Percentiles rank a stretch among this genome's conserved stretches.
phyloP scores from a whole-genome alignment of 345 rosid species.

The Orychophragmus violaceus region DNA sequence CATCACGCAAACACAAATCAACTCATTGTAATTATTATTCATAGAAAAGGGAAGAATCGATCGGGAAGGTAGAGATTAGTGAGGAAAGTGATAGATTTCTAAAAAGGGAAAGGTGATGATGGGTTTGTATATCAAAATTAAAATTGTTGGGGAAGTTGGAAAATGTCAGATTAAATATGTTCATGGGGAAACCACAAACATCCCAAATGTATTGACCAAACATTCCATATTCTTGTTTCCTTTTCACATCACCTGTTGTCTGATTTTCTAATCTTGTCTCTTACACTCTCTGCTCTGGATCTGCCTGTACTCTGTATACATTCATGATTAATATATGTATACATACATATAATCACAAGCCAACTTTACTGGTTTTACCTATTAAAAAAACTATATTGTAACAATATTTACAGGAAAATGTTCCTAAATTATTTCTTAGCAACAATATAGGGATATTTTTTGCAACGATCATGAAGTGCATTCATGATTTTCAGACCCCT shows the following conservation, averaged over 20 bases:
- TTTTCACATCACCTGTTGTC: constrained; percentile 21
- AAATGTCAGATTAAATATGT: constrained; percentile 29
- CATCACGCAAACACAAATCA: constrained; percentile 25
- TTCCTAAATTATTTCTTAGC: too few species aligned
- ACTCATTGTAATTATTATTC: constrained; percentile 16
- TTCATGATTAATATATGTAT: not conserved
- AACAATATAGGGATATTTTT: not conserved
- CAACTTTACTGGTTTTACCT: too few species aligned
- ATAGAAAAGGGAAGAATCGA: constrained; percentile 19
- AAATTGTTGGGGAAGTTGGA: constrained; percentile 21
- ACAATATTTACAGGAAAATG: too few species aligned
- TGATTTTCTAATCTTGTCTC: constrained; percentile 24
- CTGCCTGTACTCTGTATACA: constrained; percentile 13
- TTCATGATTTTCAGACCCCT: too few species aligned
- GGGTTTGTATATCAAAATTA: not conserved
- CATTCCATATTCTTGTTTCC: constrained; percentile 30
- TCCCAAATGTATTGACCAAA: constrained; percentile 33
- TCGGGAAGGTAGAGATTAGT: constrained; percentile 21
- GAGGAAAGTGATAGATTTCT: constrained; percentile 26
- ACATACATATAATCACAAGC: not conserved
- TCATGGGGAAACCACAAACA: constrained; percentile 31
- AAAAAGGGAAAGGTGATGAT: constrained; percentile 29
- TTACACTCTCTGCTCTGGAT: constrained; percentile 28
- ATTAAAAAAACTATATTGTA: too few species aligned
- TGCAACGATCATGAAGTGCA: constrained; percentile 1